phyloP scores from a whole-genome alignment of 495 filamentous ascomycete species.

The Trichocladium uniseriatum region DNA sequence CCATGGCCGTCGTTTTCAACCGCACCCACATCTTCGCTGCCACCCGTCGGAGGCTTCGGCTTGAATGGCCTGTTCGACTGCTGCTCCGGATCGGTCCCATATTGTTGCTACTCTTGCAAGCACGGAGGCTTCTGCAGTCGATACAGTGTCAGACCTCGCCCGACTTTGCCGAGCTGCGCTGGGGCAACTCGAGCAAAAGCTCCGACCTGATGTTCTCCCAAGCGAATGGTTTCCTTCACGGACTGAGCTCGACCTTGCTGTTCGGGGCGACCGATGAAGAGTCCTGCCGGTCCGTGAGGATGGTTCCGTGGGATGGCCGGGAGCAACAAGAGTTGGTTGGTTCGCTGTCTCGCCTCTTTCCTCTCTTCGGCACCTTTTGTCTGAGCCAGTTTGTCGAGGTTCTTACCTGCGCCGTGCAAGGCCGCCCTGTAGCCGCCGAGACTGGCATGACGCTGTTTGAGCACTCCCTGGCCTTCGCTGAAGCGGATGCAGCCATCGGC shows the following conservation, averaged over 20 bases:
- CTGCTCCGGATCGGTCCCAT: constrained; percentile 67
- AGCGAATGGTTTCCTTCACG: constrained; percentile 58
- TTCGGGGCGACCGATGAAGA: constrained; percentile 57
- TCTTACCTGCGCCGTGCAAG: constrained; percentile 78
- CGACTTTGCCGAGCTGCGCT: constrained; percentile 60
- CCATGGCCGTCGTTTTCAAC: constrained; percentile 80
- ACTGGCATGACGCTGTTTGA: constrained; percentile 96
- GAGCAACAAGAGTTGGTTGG: constrained; percentile 47
- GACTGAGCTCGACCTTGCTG: constrained; percentile 56
- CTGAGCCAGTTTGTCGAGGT: constrained; percentile 83
- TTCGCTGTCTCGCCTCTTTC: constrained; percentile 79
- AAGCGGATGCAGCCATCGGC: constrained; percentile 79
- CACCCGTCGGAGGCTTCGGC: constrained; percentile 60
- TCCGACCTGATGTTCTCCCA: constrained; percentile 65
- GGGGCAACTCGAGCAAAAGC: constrained; percentile 57
- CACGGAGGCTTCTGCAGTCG: constrained; percentile 61
- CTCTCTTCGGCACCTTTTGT: constrained; percentile 72
- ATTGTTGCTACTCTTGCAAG: constrained; percentile 61
- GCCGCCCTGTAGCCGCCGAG: constrained; percentile 67
- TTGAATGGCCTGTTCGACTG: constrained; percentile 64
- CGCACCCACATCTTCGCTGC: constrained; percentile 90
- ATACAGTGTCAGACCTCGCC: constrained; percentile 90
- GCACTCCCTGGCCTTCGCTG: constrained; percentile 90
- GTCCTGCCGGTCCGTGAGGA: constrained; percentile 62
- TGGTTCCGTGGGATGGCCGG: constrained; percentile 46